phyloP scores from a whole-genome alignment of 176 grass and related monocot genomes.

The Raddia distichophylla region DNA sequence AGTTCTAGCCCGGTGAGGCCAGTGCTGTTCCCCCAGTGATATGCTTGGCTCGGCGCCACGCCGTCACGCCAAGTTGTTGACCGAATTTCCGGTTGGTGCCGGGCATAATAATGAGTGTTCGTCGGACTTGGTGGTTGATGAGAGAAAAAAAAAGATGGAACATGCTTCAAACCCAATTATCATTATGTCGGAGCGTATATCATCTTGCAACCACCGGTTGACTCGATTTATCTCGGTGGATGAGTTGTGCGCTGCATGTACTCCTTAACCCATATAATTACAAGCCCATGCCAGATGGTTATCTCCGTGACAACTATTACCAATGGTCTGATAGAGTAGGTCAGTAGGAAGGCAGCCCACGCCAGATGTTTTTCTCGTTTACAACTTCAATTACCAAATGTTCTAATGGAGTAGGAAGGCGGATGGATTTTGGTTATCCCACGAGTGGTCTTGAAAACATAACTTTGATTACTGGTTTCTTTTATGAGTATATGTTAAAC shows the following conservation, averaged over 20 bases:
- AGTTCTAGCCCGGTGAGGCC: neutral
- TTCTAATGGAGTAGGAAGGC: neutral
- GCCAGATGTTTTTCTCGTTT: neutral
- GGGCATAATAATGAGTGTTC: conserved; percentile 40
- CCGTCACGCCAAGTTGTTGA: conserved; percentile 32
- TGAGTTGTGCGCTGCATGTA: conserved; percentile 8
- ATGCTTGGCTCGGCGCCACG: neutral
- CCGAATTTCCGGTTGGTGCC: conserved; percentile 42
- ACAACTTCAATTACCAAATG: neutral
- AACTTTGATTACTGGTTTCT: no score
- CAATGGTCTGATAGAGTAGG: neutral
- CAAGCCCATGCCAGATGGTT: neutral
- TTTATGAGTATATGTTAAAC: no score
- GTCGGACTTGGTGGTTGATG: conserved; percentile 15
- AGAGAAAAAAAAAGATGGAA: neutral
- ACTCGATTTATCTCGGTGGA: neutral
- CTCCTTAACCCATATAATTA: neutral
- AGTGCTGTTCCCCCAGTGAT: conserved; percentile 33
- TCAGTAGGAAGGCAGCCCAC: neutral
- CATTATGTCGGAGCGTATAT: neutral
- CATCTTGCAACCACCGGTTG: conserved; percentile 21
- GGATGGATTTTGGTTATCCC: neutral
- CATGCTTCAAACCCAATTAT: conserved; percentile 39
- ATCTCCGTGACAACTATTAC: neutral
- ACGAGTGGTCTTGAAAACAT: no score